Conservation (phyloP, 768 basidiomycete species). For the Suillus subluteus region DNA sequence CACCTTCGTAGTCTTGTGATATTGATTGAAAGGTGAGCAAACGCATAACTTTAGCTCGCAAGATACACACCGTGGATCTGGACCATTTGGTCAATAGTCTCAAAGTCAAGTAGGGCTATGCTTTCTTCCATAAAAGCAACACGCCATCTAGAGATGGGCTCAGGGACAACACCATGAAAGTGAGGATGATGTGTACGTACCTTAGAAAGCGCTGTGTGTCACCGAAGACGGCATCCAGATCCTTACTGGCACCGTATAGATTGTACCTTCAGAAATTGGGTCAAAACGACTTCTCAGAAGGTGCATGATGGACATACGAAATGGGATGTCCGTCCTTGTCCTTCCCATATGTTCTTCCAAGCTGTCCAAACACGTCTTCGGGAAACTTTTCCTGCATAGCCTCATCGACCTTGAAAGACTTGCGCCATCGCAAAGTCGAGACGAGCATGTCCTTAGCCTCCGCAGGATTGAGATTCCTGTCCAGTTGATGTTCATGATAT, state of each 20-base stretch:
- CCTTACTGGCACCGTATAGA: constrained; percentile 71
- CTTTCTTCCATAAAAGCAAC: constrained; percentile 76
- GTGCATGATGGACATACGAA: constrained; percentile 48
- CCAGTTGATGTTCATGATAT: not conserved
- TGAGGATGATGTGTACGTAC: constrained; percentile 36
- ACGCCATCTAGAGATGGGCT: constrained; percentile 60
- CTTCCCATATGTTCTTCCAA: constrained; percentile 67
- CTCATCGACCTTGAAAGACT: constrained; percentile 63
- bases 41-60: no score
- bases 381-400: constrained; percentile 65
- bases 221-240: constrained; percentile 72
- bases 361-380: constrained; percentile 60
- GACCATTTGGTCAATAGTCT: constrained; percentile 69
- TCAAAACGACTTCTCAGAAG: constrained; percentile 3
- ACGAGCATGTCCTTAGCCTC: constrained; percentile 70
- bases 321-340: constrained; percentile 76
- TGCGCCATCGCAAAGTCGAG: constrained; percentile 71
- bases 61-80: constrained; percentile 65
- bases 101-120: constrained; percentile 68
- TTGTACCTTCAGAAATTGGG: constrained; percentile 58
- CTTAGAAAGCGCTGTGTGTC: constrained; percentile 78
- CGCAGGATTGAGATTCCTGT: constrained; percentile 53
- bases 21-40: not conserved
- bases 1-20: constrained; percentile 72
- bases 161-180: constrained; percentile 9